Conservation (phyloP, 192 early-diverging fungal species). For the Podila epicladia region DNA sequence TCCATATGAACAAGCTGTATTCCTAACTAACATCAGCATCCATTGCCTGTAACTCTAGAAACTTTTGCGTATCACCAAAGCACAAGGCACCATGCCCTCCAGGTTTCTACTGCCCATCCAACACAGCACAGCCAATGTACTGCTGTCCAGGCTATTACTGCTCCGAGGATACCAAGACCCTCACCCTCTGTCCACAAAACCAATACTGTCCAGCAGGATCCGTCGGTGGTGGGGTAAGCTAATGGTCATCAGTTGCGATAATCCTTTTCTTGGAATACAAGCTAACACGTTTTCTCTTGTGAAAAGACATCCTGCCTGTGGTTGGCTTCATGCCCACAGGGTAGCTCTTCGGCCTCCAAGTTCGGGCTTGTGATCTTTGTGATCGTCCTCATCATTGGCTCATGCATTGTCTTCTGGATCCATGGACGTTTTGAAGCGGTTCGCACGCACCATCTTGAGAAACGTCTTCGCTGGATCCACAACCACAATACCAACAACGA, state of each 20-base stretch:
- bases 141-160: slow-evolving; percentile 71
- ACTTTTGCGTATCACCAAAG: slow-evolving; percentile 43
- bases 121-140: slow-evolving; percentile 66
- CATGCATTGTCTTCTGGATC: slow-evolving; percentile 41
- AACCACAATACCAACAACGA: slow-evolving; percentile 35
- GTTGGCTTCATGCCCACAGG: slow-evolving; percentile 43
- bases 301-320: slow-evolving; percentile 30
- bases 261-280: too few species aligned
- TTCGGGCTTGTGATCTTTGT: slow-evolving; percentile 41
- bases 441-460: slow-evolving; percentile 44
- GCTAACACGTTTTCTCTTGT: background rate
- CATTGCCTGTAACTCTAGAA: background rate
- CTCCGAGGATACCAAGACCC: slow-evolving; percentile 51
- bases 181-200: slow-evolving; percentile 60
- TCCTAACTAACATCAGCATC: background rate
- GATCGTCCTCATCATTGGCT: slow-evolving; percentile 21
- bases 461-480: slow-evolving; percentile 43
- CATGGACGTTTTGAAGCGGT: slow-evolving; percentile 22
- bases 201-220: slow-evolving; percentile 65
- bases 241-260: too few species aligned
- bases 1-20: background rate
- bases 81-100: slow-evolving; percentile 35
- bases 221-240: slow-evolving; percentile 29
- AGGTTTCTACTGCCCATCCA: slow-evolving; percentile 62
- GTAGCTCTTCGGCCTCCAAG: slow-evolving; percentile 38